Evolutionary conservation across 2,329 filamentous ascomycete species (phyloP).

Genomic region (Gnomoniopsis smithogilvyi): DNA sequence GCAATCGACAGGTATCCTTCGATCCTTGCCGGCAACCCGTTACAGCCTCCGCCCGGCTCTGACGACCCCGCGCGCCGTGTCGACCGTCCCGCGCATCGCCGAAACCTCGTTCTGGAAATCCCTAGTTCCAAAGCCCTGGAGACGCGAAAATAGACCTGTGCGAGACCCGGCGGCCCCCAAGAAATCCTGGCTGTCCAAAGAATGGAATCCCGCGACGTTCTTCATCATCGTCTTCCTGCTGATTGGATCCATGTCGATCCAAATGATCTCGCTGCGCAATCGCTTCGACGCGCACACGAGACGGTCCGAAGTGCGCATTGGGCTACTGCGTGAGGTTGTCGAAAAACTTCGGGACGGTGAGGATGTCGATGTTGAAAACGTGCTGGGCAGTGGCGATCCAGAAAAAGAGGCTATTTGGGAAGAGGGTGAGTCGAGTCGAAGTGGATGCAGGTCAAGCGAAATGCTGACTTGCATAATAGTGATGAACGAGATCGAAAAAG

Average conservation of each 20-base stretch:
- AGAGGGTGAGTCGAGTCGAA: conserved; percentile 55
- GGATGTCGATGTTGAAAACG: conserved; percentile 79
- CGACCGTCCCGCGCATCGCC: conserved; percentile 26
- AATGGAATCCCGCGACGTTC: conserved; percentile 79
- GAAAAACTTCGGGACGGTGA: conserved; percentile 68
- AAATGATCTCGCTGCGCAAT: conserved; percentile 79
- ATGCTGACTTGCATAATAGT: conserved; percentile 39
- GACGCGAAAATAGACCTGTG: conserved; percentile 36
- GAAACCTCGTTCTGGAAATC: conserved; percentile 62
- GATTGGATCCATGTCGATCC: conserved; percentile 93
- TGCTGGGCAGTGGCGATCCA: conserved; percentile 74
- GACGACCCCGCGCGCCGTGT: conserved; percentile 10
- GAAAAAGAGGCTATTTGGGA: conserved; percentile 83
- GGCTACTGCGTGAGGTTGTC: conserved; percentile 70
- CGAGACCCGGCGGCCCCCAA: conserved; percentile 32
- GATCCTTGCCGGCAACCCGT: neutral
- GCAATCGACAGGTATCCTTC: neutral
- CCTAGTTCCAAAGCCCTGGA: conserved; percentile 65
- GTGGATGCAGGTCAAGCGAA: too few species aligned
- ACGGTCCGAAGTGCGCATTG: conserved; percentile 76
- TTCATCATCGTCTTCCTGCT: conserved; percentile 80
- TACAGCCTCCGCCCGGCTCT: neutral
- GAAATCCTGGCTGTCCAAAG: conserved; percentile 47
- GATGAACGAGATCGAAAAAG: conserved; percentile 62
- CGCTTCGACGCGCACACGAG: conserved; percentile 71